These are phyloP conservation scores for Schwanniomyces occidentalis DNA, from an alignment of 805 yeast genomes.

Conservation along the genomic window DNA sequence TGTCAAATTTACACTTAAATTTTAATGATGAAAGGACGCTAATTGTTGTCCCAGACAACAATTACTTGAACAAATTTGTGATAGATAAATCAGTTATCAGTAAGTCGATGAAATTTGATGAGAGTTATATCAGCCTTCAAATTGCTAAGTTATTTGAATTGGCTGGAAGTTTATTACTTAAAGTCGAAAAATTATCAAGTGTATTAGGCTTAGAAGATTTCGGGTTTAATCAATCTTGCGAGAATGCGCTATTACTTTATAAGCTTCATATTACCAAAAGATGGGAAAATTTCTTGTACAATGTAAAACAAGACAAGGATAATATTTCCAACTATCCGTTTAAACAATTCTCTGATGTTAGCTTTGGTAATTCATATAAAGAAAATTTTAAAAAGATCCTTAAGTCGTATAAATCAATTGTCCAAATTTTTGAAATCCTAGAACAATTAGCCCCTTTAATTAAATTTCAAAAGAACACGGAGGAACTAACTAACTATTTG, in stretches of 20 bases:
- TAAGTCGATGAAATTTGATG: constrained; percentile 1
- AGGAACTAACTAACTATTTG: constrained; percentile 4
- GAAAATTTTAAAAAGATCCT: constrained; percentile 4
- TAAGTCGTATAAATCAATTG: constrained; percentile 3
- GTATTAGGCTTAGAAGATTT: constrained; percentile 13
- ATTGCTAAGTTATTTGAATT: not conserved
- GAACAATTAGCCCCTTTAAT: constrained; percentile 7
- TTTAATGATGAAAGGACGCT: constrained; percentile 15
- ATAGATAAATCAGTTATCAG: not conserved
- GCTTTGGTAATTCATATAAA: not conserved
- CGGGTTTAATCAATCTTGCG: constrained; percentile 14
- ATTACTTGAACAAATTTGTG: constrained; percentile 3
- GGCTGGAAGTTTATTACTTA: constrained; percentile 1
- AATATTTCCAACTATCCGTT: constrained; percentile 9
- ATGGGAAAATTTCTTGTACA: constrained; percentile 14
- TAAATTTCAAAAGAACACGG: constrained; percentile 5
- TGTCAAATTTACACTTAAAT: constrained; percentile 5
- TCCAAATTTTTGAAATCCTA: constrained; percentile 6
- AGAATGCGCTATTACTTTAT: constrained; percentile 19
- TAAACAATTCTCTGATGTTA: not conserved
- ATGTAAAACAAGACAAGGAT: constrained; percentile 1
- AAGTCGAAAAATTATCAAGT: constrained; percentile 7
- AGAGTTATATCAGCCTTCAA: not conserved
- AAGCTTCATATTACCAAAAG: constrained; percentile 14
- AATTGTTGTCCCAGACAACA: constrained; percentile 13